Conservation (phyloP, 306 rosid genomes). For the Cucurbita pepo region DNA sequence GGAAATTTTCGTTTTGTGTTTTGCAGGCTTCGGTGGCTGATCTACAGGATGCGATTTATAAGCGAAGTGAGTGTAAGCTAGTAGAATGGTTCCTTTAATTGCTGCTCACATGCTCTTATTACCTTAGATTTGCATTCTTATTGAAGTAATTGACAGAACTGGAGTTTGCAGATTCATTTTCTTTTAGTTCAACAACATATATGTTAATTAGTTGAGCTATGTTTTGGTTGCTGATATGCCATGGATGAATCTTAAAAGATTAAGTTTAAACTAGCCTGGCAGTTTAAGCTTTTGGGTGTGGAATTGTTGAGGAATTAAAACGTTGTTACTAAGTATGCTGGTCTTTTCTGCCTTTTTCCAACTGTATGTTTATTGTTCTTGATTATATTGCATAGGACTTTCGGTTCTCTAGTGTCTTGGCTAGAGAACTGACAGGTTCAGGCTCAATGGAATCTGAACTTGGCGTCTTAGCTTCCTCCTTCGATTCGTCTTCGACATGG, state of each 20-base stretch:
- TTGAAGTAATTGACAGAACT: neutral
- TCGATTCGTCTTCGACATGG: neutral
- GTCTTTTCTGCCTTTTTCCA: neutral
- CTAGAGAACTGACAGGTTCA: too few relatives aligned
- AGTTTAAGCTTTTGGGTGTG: neutral
- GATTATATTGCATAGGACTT: neutral
- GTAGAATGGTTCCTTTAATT: neutral
- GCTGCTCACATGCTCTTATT: neutral
- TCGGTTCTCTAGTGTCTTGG: neutral
- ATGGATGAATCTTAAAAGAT: neutral
- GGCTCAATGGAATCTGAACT: too few relatives aligned
- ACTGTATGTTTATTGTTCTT: neutral
- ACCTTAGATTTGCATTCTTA: neutral
- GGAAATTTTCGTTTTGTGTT: neutral
- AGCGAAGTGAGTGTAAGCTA: slow-evolving; percentile 46
- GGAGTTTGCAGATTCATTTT: neutral
- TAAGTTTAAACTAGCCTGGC: neutral
- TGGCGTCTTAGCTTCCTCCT: too few relatives aligned
- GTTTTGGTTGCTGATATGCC: neutral
- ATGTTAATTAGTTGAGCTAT: neutral
- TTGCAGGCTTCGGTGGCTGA: slow-evolving; percentile 86
- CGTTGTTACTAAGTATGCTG: neutral
- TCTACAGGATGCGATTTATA: slow-evolving; percentile 78
- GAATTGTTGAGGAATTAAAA: neutral
- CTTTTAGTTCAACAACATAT: too few relatives aligned